These are phyloP conservation scores for Chrysosphaeria jannelii DNA, from an alignment of 2,329 filamentous ascomycete species.

Conservation along the genomic window DNA sequence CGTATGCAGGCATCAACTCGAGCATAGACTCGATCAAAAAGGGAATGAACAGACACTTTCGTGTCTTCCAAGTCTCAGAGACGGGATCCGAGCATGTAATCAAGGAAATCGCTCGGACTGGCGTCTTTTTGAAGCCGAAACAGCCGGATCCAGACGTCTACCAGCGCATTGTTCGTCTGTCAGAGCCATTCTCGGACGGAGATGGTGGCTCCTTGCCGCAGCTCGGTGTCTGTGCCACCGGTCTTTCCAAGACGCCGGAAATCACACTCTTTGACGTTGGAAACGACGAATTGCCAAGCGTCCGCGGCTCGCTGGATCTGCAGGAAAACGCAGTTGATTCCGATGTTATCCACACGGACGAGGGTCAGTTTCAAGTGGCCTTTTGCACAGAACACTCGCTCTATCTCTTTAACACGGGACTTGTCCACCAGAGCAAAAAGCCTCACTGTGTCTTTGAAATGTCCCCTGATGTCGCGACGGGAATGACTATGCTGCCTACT, in stretches of 20 bases:
- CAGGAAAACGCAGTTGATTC: constrained; percentile 32
- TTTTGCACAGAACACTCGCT: constrained; percentile 57
- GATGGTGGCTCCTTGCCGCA: constrained; percentile 15
- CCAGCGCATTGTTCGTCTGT: constrained; percentile 25
- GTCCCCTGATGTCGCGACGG: constrained; percentile 12
- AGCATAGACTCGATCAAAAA: constrained; percentile 38
- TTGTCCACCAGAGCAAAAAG: too few relatives aligned
- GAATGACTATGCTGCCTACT: constrained; percentile 14
- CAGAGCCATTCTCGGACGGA: constrained; percentile 16
- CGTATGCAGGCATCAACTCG: constrained; percentile 64
- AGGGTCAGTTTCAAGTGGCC: constrained; percentile 36
- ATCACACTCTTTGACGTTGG: constrained; percentile 51
- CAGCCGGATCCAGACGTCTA: constrained; percentile 21
- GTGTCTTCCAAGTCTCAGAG: constrained; percentile 33
- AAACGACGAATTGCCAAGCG: constrained; percentile 9
- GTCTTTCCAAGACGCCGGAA: constrained; percentile 40
- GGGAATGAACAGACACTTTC: constrained; percentile 60
- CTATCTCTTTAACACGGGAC: constrained; percentile 27
- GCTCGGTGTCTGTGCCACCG: constrained; percentile 52
- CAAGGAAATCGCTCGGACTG: constrained; percentile 19
- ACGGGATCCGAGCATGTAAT: constrained; percentile 9
- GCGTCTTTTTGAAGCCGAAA: constrained; percentile 16
- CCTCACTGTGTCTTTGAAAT: constrained; percentile 22
- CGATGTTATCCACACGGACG: constrained; percentile 32
- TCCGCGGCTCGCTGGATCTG: constrained; percentile 19